Conservation (phyloP, 1,284 basidiomycete genomes). For the Sporisorium iseilematis-ciliati region DNA sequence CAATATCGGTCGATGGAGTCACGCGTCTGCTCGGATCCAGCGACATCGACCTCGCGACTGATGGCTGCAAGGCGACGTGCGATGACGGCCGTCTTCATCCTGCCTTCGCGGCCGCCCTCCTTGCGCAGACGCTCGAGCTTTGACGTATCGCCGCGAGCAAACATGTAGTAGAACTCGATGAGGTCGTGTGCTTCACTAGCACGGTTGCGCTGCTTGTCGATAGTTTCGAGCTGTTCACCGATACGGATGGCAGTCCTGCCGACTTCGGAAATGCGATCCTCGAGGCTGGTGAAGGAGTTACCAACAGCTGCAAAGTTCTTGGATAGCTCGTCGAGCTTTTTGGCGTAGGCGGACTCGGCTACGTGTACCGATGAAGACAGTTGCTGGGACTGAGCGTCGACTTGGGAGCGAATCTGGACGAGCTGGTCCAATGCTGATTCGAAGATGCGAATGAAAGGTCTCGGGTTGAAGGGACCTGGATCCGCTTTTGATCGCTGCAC, state of each 20-base stretch:
- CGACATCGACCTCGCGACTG: conserved; percentile 84
- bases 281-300: conserved; percentile 61
- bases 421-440: conserved; percentile 89
- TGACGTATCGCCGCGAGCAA: conserved; percentile 85
- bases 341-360: conserved; percentile 92
- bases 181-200: conserved; percentile 94
- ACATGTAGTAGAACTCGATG: conserved; percentile 94
- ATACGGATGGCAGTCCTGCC: conserved; percentile 94
- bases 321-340: conserved; percentile 90
- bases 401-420: conserved; percentile 84
- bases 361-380: conserved; percentile 91
- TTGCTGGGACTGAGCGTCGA: conserved; percentile 86
- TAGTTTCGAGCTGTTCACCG: conserved; percentile 90
- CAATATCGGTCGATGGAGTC: conserved; percentile 88
- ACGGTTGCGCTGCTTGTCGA: conserved; percentile 90
- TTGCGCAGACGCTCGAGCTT: conserved; percentile 85
- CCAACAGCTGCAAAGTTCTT: conserved; percentile 81
- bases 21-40: conserved; percentile 63
- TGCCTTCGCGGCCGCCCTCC: conserved; percentile 79
- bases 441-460: conserved; percentile 91
- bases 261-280: conserved; percentile 83
- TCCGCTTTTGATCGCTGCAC: conserved; percentile 84
- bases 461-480: conserved; percentile 89
- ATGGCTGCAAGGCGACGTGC: conserved; percentile 88
- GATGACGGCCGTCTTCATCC: conserved; percentile 88